Evolutionary conservation across 2,329 filamentous ascomycete species (phyloP).

Genomic region (Periglandula ipomoeae): DNA sequence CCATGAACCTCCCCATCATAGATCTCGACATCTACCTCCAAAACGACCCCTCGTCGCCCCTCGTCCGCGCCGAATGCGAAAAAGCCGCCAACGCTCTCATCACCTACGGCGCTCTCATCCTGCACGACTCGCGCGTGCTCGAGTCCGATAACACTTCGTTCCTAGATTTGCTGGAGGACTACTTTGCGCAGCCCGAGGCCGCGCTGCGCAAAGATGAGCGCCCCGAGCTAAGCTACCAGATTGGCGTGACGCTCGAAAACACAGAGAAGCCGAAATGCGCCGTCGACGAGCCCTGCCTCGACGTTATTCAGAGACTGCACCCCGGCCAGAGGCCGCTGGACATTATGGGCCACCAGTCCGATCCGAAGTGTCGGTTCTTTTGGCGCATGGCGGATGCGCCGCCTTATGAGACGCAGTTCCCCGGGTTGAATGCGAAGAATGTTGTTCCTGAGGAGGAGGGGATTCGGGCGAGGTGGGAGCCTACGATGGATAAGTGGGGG

Average conservation of each 20-base stretch:
- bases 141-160: constrained; percentile 47
- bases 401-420: constrained; percentile 46
- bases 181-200: constrained; percentile 48
- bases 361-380: constrained; percentile 56
- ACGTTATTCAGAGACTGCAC: constrained; percentile 44
- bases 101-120: constrained; percentile 49
- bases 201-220: constrained; percentile 42
- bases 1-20: constrained; percentile 51
- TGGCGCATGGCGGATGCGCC: constrained; percentile 49
- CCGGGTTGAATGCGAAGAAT: constrained; percentile 45
- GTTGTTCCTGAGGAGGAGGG: constrained; percentile 40
- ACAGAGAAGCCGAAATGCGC: constrained; percentile 56
- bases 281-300: constrained; percentile 50
- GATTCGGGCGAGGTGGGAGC: constrained; percentile 42
- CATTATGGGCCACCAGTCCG: constrained; percentile 44
- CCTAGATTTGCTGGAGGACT: constrained; percentile 54
- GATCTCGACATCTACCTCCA: constrained; percentile 49
- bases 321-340: constrained; percentile 49
- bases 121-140: constrained; percentile 50
- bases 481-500: constrained; percentile 49
- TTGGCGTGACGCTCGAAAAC: constrained; percentile 53
- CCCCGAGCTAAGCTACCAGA: constrained; percentile 49
- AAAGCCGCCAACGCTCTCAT: constrained; percentile 48
- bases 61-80: constrained; percentile 40
- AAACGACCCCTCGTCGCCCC: constrained; percentile 30